Evolutionary conservation across 2,329 filamentous ascomycete species (phyloP).

Genomic region (Xylaria sp.): DNA sequence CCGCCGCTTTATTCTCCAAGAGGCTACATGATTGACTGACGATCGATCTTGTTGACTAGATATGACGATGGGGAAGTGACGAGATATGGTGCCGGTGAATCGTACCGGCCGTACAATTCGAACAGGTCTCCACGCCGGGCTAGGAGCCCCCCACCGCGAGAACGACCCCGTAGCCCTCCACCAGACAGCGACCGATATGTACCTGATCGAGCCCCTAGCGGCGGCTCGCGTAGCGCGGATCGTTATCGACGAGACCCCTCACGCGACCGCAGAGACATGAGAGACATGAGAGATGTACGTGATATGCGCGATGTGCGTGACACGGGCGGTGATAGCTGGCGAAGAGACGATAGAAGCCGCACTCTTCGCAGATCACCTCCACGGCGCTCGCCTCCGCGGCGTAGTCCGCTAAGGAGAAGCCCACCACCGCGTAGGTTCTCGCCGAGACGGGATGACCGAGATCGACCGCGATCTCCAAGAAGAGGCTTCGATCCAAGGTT

Average conservation of each 20-base stretch:
- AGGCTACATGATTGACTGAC: neutral
- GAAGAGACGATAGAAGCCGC: conserved; percentile 48
- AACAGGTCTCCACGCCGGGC: conserved; percentile 53
- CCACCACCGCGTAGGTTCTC: conserved; percentile 46
- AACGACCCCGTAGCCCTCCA: conserved; percentile 46
- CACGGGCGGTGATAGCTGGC: conserved; percentile 44
- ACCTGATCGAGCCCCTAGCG: conserved; percentile 48
- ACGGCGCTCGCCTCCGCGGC: conserved; percentile 42
- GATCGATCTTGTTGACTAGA: conserved; percentile 40
- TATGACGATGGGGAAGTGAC: conserved; percentile 68
- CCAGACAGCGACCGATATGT: conserved; percentile 50
- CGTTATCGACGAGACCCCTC: conserved; percentile 48
- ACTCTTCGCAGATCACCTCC: conserved; percentile 46
- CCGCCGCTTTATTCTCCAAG: neutral
- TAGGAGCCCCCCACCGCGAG: conserved; percentile 39
- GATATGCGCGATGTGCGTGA: conserved; percentile 26
- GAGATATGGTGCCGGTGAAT: conserved; percentile 66
- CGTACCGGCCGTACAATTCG: conserved; percentile 63
- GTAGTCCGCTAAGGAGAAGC: conserved; percentile 44
- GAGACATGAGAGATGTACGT: conserved; percentile 13
- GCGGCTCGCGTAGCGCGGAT: conserved; percentile 50
- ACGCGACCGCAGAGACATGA: conserved; percentile 37
- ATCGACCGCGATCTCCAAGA: conserved; percentile 48
- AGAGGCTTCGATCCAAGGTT: conserved; percentile 48
- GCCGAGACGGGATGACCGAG: conserved; percentile 46